Conservation (phyloP, 2,329 filamentous ascomycete genomes). For the Alternaria gaisen region DNA sequence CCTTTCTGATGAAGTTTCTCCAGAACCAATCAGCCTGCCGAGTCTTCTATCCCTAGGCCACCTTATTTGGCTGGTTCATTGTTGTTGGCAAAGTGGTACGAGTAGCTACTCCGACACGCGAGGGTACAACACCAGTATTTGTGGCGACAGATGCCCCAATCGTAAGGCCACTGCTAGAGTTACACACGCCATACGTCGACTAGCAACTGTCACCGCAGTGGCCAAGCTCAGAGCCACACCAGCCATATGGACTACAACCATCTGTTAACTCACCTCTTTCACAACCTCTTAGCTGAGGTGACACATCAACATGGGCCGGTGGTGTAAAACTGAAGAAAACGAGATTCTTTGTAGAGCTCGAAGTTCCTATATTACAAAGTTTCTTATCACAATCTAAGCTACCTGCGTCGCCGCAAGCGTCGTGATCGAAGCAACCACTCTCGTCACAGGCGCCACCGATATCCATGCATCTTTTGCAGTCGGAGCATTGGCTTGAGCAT, state of each 20-base stretch:
- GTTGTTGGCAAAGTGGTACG: accelerated
- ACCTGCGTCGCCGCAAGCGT: not conserved
- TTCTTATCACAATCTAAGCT: not conserved
- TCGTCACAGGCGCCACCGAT: not conserved
- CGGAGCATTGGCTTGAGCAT: not conserved
- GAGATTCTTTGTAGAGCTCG: not conserved
- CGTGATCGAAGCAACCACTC: not conserved
- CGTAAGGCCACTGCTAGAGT: no score
- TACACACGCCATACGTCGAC: no score
- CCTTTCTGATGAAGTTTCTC: no score
- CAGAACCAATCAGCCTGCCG: no score
- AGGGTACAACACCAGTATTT: accelerated
- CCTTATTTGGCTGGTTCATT: no score
- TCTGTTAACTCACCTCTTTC: no score
- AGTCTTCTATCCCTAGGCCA: no score
- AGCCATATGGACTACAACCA: not conserved
- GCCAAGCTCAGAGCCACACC: not conserved
- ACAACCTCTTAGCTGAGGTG: not conserved
- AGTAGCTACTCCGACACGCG: no score
- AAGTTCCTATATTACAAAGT: not conserved
- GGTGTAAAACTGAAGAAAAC: not conserved
- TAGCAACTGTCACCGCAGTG: no score
- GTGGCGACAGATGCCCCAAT: accelerated
- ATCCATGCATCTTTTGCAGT: not conserved
- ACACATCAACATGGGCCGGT: not conserved